Evolutionary conservation across 495 filamentous ascomycete species (phyloP).

Genomic region (Sphaerosporella brunnea): DNA sequence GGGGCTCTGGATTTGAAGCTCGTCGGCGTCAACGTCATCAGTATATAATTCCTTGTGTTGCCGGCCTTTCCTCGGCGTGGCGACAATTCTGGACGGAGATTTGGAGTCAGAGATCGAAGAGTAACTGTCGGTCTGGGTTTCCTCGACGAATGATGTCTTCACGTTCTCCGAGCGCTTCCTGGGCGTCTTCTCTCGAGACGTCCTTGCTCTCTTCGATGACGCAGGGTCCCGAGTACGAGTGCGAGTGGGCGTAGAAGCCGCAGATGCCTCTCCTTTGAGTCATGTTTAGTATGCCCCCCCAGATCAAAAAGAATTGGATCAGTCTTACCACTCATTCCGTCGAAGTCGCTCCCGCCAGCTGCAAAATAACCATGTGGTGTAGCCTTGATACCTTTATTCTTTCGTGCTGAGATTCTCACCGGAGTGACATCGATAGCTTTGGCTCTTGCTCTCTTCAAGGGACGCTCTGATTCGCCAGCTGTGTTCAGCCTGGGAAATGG

Average conservation of each 20-base stretch:
- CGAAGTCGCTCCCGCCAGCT: background rate
- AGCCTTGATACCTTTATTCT: background rate
- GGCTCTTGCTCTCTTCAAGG: background rate
- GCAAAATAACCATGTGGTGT: background rate
- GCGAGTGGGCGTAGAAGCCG: background rate
- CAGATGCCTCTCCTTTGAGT: background rate
- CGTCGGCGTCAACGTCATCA: background rate
- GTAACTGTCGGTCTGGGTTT: background rate
- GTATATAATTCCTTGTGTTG: background rate
- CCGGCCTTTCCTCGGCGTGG: background rate
- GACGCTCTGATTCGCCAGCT: background rate
- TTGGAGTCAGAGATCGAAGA: background rate
- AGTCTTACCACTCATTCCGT: background rate
- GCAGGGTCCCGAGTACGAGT: background rate
- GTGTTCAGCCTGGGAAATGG: background rate
- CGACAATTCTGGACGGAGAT: background rate
- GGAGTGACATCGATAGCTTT: background rate
- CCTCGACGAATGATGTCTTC: background rate
- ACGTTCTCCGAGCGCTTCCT: background rate
- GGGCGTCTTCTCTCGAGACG: background rate
- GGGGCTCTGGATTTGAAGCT: slow-evolving; percentile 2
- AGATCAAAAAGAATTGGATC: too few relatives aligned
- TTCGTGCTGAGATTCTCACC: background rate
- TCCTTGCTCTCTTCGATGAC: background rate
- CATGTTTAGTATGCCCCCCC: too few relatives aligned